Evolutionary conservation across 1,284 basidiomycete species (phyloP).

Genomic region (Cutaneotrichosporon spelunceum): DNA sequence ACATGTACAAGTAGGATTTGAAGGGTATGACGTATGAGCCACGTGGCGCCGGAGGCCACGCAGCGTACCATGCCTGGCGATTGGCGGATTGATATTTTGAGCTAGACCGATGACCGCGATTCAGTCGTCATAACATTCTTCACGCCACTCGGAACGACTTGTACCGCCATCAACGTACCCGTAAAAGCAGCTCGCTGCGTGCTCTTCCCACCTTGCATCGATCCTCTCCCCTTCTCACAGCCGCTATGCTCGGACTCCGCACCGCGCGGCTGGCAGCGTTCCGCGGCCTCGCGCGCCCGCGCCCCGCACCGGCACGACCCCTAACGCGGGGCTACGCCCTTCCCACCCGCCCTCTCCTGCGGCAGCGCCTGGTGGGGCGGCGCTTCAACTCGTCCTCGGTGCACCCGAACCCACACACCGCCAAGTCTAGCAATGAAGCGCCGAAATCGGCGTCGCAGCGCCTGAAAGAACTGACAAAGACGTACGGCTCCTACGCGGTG

Average conservation of each 20-base stretch:
- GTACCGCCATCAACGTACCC: no score
- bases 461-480: constrained; percentile 79
- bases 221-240: not conserved
- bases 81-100: no score
- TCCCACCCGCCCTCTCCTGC: not conserved
- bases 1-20: not conserved
- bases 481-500: constrained; percentile 89
- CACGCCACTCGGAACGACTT: no score
- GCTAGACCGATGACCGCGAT: no score
- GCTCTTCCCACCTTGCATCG: not conserved
- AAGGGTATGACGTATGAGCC: no score
- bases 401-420: not conserved
- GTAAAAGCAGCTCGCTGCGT: no score
- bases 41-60: no score
- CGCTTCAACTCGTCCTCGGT: not conserved
- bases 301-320: not conserved
- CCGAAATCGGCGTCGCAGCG: constrained; percentile 49
- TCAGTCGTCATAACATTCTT: no score
- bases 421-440: not conserved
- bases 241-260: not conserved
- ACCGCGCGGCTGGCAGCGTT: not conserved
- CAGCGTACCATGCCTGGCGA: no score
- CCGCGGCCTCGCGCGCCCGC: not conserved
- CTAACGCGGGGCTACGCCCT: not conserved
- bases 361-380: not conserved